These are phyloP conservation scores for Malassezia obtusa DNA, from an alignment of 1,284 basidiomycete species.

Conservation along the genomic window DNA sequence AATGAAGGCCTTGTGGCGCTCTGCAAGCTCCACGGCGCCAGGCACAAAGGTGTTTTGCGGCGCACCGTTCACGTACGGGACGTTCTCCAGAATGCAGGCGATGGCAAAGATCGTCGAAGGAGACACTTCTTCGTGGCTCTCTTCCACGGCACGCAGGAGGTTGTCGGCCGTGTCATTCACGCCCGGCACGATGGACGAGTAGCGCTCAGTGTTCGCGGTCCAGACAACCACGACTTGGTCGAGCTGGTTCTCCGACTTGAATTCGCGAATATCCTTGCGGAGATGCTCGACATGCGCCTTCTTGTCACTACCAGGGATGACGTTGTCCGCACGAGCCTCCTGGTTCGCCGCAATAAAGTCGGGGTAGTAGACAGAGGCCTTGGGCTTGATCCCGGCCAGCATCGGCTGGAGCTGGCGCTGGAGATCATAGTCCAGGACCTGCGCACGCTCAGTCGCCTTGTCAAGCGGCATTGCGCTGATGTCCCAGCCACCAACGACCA, in stretches of 20 bases:
- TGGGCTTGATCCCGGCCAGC: constrained; percentile 72
- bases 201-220: constrained; percentile 98
- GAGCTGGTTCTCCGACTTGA: constrained; percentile 73
- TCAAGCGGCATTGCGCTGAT: constrained; percentile 78
- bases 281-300: constrained; percentile 82
- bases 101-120: constrained; percentile 93
- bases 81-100: constrained; percentile 86
- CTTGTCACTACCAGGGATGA: constrained; percentile 76
- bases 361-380: constrained; percentile 76
- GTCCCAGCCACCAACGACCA: constrained; percentile 95
- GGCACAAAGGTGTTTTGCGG: constrained; percentile 99
- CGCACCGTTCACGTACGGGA: constrained; percentile 92
- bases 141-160: constrained; percentile 70
- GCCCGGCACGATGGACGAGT: constrained; percentile 84
- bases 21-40: constrained; percentile 83
- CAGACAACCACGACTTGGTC: constrained; percentile 80
- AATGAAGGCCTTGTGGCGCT: constrained; percentile 80
- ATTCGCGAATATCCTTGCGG: constrained; percentile 81
- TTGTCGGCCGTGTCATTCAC: constrained; percentile 91
- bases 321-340: constrained; percentile 84
- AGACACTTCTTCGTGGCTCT: constrained; percentile 80
- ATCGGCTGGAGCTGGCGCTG: constrained; percentile 85
- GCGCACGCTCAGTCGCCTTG: constrained; percentile 81
- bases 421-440: constrained; percentile 91
- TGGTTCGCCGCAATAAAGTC: constrained; percentile 85